Conservation (phyloP, 805 yeast species). For the Yarrowia hollandica region DNA sequence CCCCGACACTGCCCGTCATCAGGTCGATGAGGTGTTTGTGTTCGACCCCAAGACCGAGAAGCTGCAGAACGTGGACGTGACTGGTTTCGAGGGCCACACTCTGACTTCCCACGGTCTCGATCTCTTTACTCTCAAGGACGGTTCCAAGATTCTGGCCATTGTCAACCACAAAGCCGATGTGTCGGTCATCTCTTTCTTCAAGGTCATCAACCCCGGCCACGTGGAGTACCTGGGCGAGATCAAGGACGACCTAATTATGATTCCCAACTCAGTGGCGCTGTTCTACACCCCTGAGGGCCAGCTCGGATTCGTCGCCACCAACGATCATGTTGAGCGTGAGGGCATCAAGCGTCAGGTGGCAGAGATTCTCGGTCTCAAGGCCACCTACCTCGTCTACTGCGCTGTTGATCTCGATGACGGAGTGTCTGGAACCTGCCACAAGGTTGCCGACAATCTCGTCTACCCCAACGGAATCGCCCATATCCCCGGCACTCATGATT, state of each 20-base stretch:
- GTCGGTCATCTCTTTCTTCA: conserved; percentile 2
- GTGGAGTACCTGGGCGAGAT: neutral
- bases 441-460: conserved; percentile 15
- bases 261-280: conserved; percentile 20
- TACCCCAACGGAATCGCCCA: conserved; percentile 20
- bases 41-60: conserved; percentile 18
- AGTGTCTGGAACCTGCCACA: neutral
- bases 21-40: neutral
- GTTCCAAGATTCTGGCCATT: neutral
- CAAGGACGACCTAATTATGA: neutral
- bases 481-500: conserved; percentile 11
- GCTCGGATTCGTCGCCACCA: conserved; percentile 13
- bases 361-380: conserved; percentile 12
- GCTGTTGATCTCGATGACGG: neutral
- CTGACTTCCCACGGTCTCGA: conserved; percentile 18
- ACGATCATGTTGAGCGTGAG: neutral
- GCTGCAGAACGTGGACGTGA: neutral
- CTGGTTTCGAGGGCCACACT: conserved; percentile 8
- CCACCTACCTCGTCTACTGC: conserved; percentile 9
- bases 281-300: conserved; percentile 25
- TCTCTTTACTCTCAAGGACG: conserved; percentile 21
- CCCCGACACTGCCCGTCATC: neutral
- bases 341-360: neutral
- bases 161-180: conserved; percentile 5
- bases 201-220: neutral